phyloP scores from a whole-genome alignment of 2,329 filamentous ascomycete genomes.

The Exophiala lecanii-corni region DNA sequence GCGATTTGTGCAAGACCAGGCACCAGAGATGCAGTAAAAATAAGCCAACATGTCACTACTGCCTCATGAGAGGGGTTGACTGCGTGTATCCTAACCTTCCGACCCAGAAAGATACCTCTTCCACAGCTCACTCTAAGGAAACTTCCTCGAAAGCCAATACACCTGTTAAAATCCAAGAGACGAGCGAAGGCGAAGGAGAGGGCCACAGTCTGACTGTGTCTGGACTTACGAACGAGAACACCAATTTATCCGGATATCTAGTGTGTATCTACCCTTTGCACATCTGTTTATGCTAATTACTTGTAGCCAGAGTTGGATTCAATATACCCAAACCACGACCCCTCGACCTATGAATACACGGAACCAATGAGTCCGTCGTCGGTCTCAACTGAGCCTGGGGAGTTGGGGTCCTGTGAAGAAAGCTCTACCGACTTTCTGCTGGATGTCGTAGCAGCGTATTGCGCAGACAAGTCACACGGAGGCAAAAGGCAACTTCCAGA shows the following conservation, averaged over 20 bases:
- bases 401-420: constrained; percentile 1
- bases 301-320: neutral
- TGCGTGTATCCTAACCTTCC: constrained; percentile 4
- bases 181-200: neutral
- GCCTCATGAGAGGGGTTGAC: constrained; percentile 4
- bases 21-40: constrained; percentile 8
- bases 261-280: neutral
- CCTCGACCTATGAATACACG: neutral
- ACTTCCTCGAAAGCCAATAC: neutral
- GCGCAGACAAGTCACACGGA: neutral
- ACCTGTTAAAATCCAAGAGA: neutral
- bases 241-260: neutral
- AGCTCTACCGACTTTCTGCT: constrained; percentile 3
- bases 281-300: neutral
- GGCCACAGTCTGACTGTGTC: neutral
- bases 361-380: neutral
- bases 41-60: constrained; percentile 5
- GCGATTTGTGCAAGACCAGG: constrained; percentile 6
- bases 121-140: neutral
- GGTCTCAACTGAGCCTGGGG: neutral
- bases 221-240: neutral
- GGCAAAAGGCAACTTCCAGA: neutral
- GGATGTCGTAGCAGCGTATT: constrained; percentile 3
- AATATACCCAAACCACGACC: neutral
- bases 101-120: constrained; percentile 1